phyloP scores from a whole-genome alignment of 202 grass and related monocot genomes.

The Schoenoplectus tabernaemontani region DNA sequence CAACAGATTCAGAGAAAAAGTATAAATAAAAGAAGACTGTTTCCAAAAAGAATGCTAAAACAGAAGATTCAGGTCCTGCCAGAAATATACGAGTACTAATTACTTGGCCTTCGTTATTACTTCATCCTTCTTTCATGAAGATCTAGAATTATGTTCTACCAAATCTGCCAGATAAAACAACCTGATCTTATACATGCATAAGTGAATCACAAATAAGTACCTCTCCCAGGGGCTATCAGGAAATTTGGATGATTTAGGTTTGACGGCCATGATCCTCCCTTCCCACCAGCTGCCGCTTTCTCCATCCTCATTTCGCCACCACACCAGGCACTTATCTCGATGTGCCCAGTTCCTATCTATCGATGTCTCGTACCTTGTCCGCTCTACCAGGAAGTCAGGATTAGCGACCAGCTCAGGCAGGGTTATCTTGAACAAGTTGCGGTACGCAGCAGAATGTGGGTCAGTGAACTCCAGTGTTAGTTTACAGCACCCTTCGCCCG shows the following conservation, averaged over 20 bases:
- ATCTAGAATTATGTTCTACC: background rate
- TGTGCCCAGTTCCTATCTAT: constrained; percentile 69
- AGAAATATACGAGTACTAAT: background rate
- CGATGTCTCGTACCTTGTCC: constrained; percentile 63
- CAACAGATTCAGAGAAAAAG: background rate
- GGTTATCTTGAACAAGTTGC: constrained; percentile 52
- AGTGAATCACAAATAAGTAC: constrained; percentile 21
- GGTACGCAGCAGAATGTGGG: constrained; percentile 37
- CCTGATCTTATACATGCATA: background rate
- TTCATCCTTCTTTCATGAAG: background rate
- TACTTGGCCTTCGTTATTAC: background rate
- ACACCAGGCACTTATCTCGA: constrained; percentile 91
- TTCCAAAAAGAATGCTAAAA: background rate
- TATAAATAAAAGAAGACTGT: background rate
- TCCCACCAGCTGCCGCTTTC: constrained; percentile 92
- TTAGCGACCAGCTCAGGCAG: constrained; percentile 57
- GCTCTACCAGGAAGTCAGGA: constrained; percentile 96
- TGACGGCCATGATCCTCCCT: constrained; percentile 50
- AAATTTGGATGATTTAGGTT: constrained; percentile 65
- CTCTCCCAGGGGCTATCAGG: constrained; percentile 92
- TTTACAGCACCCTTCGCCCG: constrained; percentile 93
- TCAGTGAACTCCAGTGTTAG: constrained; percentile 56
- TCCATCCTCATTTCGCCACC: constrained; percentile 67
- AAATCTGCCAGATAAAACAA: constrained; percentile 4
- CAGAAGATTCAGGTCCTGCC: background rate